Conservation (phyloP, 2,329 filamentous ascomycete genomes). For the Fusarium miscanthi region DNA sequence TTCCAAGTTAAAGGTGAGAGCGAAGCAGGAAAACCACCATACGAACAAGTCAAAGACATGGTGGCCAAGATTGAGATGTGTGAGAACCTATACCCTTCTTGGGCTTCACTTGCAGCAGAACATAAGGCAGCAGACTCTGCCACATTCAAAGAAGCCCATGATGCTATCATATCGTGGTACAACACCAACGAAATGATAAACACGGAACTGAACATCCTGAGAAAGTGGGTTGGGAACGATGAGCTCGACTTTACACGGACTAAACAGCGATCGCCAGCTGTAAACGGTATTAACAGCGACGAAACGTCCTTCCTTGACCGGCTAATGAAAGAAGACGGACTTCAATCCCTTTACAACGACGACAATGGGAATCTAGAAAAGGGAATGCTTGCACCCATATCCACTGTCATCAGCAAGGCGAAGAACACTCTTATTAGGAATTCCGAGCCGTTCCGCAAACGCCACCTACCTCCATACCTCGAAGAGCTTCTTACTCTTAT, state of each 20-base stretch:
- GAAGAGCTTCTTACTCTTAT: conserved; percentile 96
- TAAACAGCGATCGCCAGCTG: conserved; percentile 71
- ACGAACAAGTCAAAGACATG: conserved; percentile 89
- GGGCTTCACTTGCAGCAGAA: conserved; percentile 76
- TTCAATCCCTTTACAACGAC: conserved; percentile 90
- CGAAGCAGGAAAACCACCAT: conserved; percentile 87
- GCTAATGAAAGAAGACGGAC: conserved; percentile 92
- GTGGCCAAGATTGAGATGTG: conserved; percentile 91
- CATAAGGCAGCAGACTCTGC: conserved; percentile 82
- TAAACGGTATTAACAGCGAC: conserved; percentile 79
- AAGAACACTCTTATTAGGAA: conserved; percentile 92
- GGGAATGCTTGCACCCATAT: conserved; percentile 87
- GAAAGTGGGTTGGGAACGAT: conserved; percentile 96
- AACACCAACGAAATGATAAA: conserved; percentile 98
- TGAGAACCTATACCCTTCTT: conserved; percentile 86
- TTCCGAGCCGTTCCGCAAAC: conserved; percentile 83
- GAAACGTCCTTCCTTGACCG: conserved; percentile 95
- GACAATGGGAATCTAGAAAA: conserved; percentile 59
- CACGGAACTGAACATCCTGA: conserved; percentile 88
- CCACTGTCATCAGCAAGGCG: conserved; percentile 89
- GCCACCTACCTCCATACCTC: conserved; percentile 94
- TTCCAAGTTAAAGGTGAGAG: conserved; percentile 96
- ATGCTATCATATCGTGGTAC: conserved; percentile 94
- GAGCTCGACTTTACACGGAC: conserved; percentile 90
- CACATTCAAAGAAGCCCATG: conserved; percentile 83